Evolutionary conservation across 805 yeast genomes (phyloP), one percentile per base, ranked within the genome.

Genomic region (Wickerhamomyces rabaulensis): DNA sequence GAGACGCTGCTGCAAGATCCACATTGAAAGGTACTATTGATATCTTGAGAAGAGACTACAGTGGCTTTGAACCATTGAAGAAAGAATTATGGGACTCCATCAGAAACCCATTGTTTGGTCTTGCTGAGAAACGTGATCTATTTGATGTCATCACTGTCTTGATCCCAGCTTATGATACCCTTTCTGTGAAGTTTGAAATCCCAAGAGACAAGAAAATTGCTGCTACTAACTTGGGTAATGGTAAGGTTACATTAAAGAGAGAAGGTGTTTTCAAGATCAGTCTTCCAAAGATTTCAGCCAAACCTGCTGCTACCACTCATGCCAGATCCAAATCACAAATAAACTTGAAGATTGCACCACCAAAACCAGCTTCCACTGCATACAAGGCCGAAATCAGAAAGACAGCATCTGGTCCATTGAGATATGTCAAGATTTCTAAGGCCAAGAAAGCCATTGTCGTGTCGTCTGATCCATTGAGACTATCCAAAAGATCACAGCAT

Each of bases 151-250:
- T 87, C 44, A 79, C 80, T 38, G 75, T 92, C 9, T 64, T 92
- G 23, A 87, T 79, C 55, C 75, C 75, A 36, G 78, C 90, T 7
- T 65, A 68, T 26, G 82, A 85, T 51, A 71, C 79, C 2, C 74
- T 82, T 40, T 58, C 76, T n/a, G 89, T 89, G 2, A 74, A 68
- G 4, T 66, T 90, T 20, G 75, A 80, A 6, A 66, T 81, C 13
- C 97, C 97, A 3, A 74, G 81, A 53, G 80, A 80, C 44, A 82
- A 79, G 59, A 79, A 78, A 52, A 68, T 94, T 21, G 79, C 77
- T 8, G 87, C 89, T 0, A 75, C 73, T 52, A 55, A 76, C 43
- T 52, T 72, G 6, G 84, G 79, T 0, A 68, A 68, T 22, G 82
- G 82, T 4, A 69, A 69, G 36, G 67, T 88, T n/a, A 69, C 76